Percentiles rank a stretch among this genome's conserved stretches.
phyloP scores from a whole-genome alignment of 345 rosid genomes.

The Gossypium thurberi region DNA sequence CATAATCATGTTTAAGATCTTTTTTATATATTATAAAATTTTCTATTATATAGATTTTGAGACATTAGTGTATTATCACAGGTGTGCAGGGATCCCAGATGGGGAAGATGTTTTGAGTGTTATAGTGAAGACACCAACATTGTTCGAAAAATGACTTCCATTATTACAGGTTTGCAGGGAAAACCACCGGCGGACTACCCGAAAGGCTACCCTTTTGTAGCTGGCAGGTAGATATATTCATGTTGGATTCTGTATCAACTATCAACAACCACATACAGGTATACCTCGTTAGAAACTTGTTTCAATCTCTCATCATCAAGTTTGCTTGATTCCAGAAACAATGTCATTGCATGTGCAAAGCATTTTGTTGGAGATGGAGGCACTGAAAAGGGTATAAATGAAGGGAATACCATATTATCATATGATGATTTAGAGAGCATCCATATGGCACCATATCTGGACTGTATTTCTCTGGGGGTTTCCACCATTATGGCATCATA shows the following conservation, averaged over 20 bases:
- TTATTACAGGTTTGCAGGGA: constrained; percentile 73
- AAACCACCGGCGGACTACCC: constrained; percentile 63
- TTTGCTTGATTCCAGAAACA: constrained; percentile 46
- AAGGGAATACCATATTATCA: constrained; percentile 56
- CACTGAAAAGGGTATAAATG: constrained; percentile 60
- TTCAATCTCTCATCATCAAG: background rate
- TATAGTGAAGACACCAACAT: constrained; percentile 58
- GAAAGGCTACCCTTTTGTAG: constrained; percentile 64
- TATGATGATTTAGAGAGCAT: constrained; percentile 57
- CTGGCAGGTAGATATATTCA: constrained; percentile 54
- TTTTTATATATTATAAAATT: background rate
- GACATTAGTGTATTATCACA: constrained; percentile 18
- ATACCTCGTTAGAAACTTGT: background rate
- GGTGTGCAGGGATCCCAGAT: constrained; percentile 80
- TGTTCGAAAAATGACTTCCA: constrained; percentile 57
- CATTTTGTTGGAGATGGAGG: constrained; percentile 98
- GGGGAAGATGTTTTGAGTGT: constrained; percentile 88
- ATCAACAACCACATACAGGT: background rate
- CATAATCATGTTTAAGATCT: background rate
- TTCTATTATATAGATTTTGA: background rate
- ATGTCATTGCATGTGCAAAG: constrained; percentile 79
- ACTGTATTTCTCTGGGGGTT: constrained; percentile 69
- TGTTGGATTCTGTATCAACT: background rate
- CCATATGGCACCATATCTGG: constrained; percentile 73
- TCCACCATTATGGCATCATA: constrained; percentile 78